Conservation (phyloP, 192 early-diverging fungal genomes). For the Coemansia sp. region DNA sequence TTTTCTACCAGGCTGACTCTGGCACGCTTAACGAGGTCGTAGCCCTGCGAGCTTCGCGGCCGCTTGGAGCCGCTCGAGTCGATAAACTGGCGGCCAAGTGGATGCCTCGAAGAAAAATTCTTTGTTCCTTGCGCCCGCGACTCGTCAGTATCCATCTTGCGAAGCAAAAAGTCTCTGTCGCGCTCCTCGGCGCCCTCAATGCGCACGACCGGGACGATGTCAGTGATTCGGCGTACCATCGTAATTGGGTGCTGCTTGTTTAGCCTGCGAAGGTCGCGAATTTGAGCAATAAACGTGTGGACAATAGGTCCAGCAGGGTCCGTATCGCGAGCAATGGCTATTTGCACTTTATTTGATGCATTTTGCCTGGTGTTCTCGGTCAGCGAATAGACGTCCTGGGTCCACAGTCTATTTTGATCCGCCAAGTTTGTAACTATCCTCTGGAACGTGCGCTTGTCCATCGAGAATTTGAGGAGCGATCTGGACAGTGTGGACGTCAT, state of each 20-base stretch:
- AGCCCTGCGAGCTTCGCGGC: neutral
- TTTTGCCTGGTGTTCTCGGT: neutral
- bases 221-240: neutral
- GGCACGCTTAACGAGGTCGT: slow-evolving; percentile 8
- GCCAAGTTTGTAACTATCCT: slow-evolving; percentile 23
- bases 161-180: slow-evolving; percentile 12
- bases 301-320: slow-evolving; percentile 31
- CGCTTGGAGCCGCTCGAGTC: neutral
- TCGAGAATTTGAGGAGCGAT: slow-evolving; percentile 1
- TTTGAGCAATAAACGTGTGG: slow-evolving; percentile 22
- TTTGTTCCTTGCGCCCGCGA: neutral
- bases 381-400: neutral
- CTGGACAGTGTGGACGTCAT: slow-evolving; percentile 12
- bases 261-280: slow-evolving; percentile 22
- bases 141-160: neutral
- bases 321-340: slow-evolving; percentile 21
- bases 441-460: slow-evolving; percentile 44
- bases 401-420: slow-evolving; percentile 15
- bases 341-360: neutral
- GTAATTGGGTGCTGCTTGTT: neutral
- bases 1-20: slow-evolving; percentile 6
- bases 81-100: neutral
- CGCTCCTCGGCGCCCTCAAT: slow-evolving; percentile 33
- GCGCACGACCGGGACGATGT: slow-evolving; percentile 12
- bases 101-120: neutral